Percentiles rank a stretch among this genome's conserved stretches.
These are phyloP conservation scores for Agaricus sinodeliciosus DNA, from an alignment of 768 basidiomycete genomes.

Conservation along the genomic window DNA sequence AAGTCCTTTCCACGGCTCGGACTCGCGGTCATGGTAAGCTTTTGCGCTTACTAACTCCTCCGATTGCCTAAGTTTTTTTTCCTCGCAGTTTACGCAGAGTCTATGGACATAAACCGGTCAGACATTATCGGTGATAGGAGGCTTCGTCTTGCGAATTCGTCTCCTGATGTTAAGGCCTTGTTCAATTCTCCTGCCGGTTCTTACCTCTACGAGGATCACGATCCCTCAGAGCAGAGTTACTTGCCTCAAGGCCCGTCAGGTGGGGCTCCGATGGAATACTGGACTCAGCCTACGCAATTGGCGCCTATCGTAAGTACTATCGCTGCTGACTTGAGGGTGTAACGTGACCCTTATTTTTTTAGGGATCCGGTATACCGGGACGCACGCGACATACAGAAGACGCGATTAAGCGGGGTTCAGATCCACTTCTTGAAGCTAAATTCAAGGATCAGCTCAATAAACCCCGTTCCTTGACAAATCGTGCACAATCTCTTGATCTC, in stretches of 20 bases:
- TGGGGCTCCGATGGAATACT: conserved; percentile 53
- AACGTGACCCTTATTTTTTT: conserved; percentile 11
- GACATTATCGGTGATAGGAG: conserved; percentile 67
- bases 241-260: conserved; percentile 25
- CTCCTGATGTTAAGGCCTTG: conserved; percentile 91
- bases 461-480: conserved; percentile 77
- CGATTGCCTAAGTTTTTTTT: not conserved
- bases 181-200: conserved; percentile 85
- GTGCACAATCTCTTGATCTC: conserved; percentile 86
- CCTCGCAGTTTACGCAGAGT: conserved; percentile 42
- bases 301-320: conserved; percentile 59
- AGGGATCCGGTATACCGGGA: conserved; percentile 66
- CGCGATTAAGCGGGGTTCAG: conserved; percentile 73
- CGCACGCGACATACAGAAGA: conserved; percentile 66
- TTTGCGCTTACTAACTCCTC: conserved; percentile 3
- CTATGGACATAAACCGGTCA: conserved; percentile 69
- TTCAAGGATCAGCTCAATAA: conserved; percentile 71
- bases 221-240: conserved; percentile 50
- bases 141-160: conserved; percentile 79
- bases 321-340: conserved; percentile 12
- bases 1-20: conserved; percentile 76
- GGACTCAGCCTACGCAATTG: conserved; percentile 47
- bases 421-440: conserved; percentile 80
- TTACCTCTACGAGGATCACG: conserved; percentile 62
- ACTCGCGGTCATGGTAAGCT: conserved; percentile 54